These are phyloP conservation scores for Lactifluus subvellereus DNA, from an alignment of 768 basidiomycete species.

Conservation along the genomic window DNA sequence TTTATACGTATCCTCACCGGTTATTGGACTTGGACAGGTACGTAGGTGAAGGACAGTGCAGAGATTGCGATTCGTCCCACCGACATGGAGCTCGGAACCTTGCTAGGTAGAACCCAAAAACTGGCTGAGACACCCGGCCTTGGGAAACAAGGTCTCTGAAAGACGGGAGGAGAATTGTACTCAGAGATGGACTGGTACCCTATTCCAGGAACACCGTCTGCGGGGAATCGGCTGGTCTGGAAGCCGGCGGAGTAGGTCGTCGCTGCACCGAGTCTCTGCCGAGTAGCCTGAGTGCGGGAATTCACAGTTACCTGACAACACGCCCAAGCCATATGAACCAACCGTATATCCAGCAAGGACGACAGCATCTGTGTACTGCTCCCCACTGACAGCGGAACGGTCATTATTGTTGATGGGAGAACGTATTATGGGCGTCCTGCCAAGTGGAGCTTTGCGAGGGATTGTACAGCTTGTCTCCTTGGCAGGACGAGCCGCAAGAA, in stretches of 20 bases:
- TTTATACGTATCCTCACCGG: constrained; percentile 15
- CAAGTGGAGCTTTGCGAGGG: constrained; percentile 22
- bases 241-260: constrained; percentile 33
- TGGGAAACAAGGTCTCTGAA: constrained; percentile 40
- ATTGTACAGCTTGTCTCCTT: background rate
- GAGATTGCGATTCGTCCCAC: constrained; percentile 4
- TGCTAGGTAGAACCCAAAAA: constrained; percentile 46
- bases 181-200: constrained; percentile 29
- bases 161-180: constrained; percentile 27
- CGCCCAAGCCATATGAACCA: background rate
- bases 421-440: constrained; percentile 25
- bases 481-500: constrained; percentile 30
- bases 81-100: constrained; percentile 35
- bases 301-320: background rate
- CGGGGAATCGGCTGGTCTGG: constrained; percentile 26
- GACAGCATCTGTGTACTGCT: constrained; percentile 40
- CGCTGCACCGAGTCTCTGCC: constrained; percentile 42
- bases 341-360: constrained; percentile 32
- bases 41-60: background rate
- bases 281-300: constrained; percentile 28
- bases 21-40: background rate
- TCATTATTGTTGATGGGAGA: constrained; percentile 39
- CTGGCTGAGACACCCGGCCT: constrained; percentile 30
- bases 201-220: constrained; percentile 42
- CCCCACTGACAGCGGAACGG: constrained; percentile 32